Conservation (phyloP, 768 basidiomycete genomes). For the Suillus decipiens region DNA sequence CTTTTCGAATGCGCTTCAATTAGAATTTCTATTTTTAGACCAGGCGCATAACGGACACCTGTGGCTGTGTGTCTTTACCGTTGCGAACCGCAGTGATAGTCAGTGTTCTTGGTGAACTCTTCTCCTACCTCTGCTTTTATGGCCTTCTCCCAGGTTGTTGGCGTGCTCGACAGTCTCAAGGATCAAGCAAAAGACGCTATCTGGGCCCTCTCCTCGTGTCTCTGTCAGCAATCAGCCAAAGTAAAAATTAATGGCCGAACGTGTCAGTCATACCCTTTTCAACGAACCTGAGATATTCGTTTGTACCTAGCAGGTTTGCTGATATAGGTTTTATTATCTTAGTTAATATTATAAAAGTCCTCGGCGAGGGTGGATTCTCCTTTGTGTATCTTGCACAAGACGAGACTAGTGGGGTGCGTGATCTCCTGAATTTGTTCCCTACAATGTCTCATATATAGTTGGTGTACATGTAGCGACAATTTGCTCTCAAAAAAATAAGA, state of each 20-base stretch:
- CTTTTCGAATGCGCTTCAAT: not conserved
- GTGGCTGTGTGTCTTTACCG: slow-evolving; percentile 12
- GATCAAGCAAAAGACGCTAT: slow-evolving; percentile 82
- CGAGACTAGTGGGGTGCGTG: slow-evolving; percentile 76
- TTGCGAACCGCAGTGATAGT: not conserved
- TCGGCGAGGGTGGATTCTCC: slow-evolving; percentile 96
- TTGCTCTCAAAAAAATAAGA: slow-evolving; percentile 95
- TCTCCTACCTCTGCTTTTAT: slow-evolving; percentile 16
- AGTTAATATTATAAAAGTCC: slow-evolving; percentile 89
- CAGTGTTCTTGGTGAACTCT: not conserved
- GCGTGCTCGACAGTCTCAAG: slow-evolving; percentile 56
- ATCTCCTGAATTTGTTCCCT: not conserved
- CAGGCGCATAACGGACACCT: not conserved
- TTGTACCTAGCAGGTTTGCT: slow-evolving; percentile 7
- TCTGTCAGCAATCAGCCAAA: slow-evolving; percentile 80
- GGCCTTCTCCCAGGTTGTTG: slow-evolving; percentile 36
- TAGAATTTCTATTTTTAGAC: not conserved
- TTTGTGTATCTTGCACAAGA: slow-evolving; percentile 90
- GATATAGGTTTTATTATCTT: slow-evolving; percentile 8
- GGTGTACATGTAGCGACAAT: slow-evolving; percentile 62
- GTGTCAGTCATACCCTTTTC: slow-evolving; percentile 52
- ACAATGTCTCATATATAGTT: slow-evolving; percentile 8
- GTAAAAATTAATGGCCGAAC: slow-evolving; percentile 96
- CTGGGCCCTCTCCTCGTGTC: slow-evolving; percentile 78
- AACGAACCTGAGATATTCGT: slow-evolving; percentile 9